Evolutionary conservation across 2,329 filamentous ascomycete genomes (phyloP), one percentile per base, ranked within the genome.

Genomic region (Amauroascus niger): DNA sequence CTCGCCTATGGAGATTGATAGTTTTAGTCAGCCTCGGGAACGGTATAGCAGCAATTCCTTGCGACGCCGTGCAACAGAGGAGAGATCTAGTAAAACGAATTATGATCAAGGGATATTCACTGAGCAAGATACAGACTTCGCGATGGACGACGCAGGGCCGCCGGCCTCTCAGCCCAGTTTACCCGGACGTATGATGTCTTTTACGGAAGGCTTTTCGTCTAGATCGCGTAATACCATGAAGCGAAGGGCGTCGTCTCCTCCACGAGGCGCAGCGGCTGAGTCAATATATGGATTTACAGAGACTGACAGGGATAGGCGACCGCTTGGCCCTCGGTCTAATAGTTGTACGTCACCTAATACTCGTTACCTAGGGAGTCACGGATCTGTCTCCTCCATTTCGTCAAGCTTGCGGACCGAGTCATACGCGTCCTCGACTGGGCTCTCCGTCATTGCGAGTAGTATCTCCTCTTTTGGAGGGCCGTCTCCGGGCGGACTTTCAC

Each of bases 301-400:
- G 52, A 74, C 72, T 53, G 68, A 79, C 47, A 77, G 76, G 53
- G 77, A 79, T 58, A 72, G 79, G 53, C 74, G 77, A 54, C 76
- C 77, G 11, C 68, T 74, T 32, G 67, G 67, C 47, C 77, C 81
- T 57, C 79, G 78, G 54, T 75, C 76, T 40, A 75, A 76, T 56
- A 77, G 75, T 56, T 75, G 74, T 43, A 75, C 78, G 33, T 78
- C 79, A 14, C 74, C 79, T 26, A 71, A 74, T 45, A 74, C 75
- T 26, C 73, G 75, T 41, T 80, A 79, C 63, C 76, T 78, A 55
- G 72, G 75, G 24, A 77, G 74, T 55, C 77, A 81, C 61, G 79
- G 80, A 45, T 84, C 82, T 20, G 66, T 84, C 22, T 86, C 83
- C 5, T 83, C 83, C n/a, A 74, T 76, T 7, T 81, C 81, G n/a